Base-by-base conservation (phyloP, 2,329 filamentous ascomycete species). In the Neobulgaria alba region DNA sequence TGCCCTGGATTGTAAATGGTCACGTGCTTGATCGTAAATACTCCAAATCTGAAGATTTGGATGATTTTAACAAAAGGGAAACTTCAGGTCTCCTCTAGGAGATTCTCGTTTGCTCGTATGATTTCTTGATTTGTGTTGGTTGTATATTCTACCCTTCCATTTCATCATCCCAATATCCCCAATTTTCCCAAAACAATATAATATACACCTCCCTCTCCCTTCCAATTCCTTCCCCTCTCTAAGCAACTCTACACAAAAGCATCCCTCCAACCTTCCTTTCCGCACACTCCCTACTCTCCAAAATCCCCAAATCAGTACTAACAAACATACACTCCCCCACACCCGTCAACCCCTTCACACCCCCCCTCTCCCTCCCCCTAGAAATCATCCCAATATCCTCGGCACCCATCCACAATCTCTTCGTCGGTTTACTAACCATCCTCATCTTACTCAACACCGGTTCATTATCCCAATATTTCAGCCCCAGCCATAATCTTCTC, bases 391-490 rank as follows among this genome's bases (percentile, higher is more conserved):
- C 67, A 51, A 86, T 53, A 4, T 73, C 74, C 36, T 69, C 60
- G 20, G 72, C 67, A 50, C 75, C 73, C 59, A 85, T 65, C 64
- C 70, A 77, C 57, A 85, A 73, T 57, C 78, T 64, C 59, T 78
- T 71, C 46, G 72, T 85, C 12, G 82, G 82, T 61, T 82, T 85
- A 55, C 73, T 79, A 16, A 84, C 62, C 63, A 84, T 63, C 40
- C 63, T 64, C 66, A 84, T 72, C 54, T 77, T 71, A 49, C 69
- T 72, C 49, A 86, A 61, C 33, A 85, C 81, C 0, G 81, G 78
- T 57, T 78, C 69, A 53, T 79, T 82, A 46, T 83, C 76, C 72
- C 76, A 83, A 64, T 85, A 85, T 62, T 85, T 86, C 57, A 86
- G 57, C 1, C 80, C 81, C 12, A 86, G 63, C 82, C 82, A 86